Evolutionary conservation across 306 rosid species (phyloP), one percentile per base, ranked within the genome.

Genomic region (Ormosia emarginata): DNA sequence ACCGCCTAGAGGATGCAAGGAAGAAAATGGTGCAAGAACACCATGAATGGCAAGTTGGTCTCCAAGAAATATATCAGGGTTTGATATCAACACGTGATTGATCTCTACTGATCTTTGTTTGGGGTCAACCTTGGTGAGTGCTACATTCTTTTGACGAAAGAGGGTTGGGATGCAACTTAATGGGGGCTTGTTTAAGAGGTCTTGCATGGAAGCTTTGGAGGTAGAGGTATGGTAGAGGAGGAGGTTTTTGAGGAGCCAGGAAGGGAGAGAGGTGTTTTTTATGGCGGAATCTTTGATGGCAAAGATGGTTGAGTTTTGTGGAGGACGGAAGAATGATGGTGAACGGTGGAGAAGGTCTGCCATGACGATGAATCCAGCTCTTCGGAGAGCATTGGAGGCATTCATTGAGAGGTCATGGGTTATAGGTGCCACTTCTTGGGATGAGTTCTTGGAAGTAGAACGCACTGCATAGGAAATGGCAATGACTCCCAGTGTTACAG

Each of bases 291-390:
- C 87, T 68, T 75, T 80, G 70, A 85, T 80, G 63, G 85, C 87
- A 18, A 85, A 85, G 64, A 85, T 50, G 62, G 87, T 85, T 8
- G 87, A 61, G 79, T 85, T 80, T 44, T 75, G 41, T 0, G 85
- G 85, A 0, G 85, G 87, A 36, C 84, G 82, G 81, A 86, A 89
- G 87, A 88, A 87, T 6, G 90, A 85, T 1, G 97, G 95, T 1
- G 91, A 90, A 63, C 84, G 75, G 6, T 78, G 90, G 74, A 92
- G 91, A 69, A 92, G 89, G 4, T 88, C 85, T 4, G 97, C 93
- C 79, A 86, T 83, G 77, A 82, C n/a, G 59, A 12, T 68, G 90
- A 89, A 94, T 0, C 93, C 94, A 2, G 91, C 75, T 15, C 47
- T 37, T 33, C 90, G 76, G 37, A 93, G 88, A 37, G 97, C 90